Percentiles rank a stretch among this genome's conserved stretches.
Conservation (phyloP, 1,284 basidiomycete species). For the Salmacisia buchloeana region DNA sequence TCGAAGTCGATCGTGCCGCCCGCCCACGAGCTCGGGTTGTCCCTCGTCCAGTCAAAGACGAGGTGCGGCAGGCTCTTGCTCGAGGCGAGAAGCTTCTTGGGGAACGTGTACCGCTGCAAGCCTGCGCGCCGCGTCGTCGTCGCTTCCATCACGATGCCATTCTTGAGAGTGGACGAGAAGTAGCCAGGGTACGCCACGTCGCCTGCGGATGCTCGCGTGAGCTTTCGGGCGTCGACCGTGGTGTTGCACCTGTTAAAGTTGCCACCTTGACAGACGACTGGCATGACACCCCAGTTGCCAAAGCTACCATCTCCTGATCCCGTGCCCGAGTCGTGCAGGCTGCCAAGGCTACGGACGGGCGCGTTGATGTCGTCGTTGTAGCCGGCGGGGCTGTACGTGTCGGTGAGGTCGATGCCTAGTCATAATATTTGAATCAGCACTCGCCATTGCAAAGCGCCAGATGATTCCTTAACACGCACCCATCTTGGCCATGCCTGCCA, state of each 20-base stretch:
- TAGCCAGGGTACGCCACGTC: slow-evolving; percentile 36
- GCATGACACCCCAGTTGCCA: slow-evolving; percentile 40
- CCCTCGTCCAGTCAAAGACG: slow-evolving; percentile 42
- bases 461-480: too few relatives aligned
- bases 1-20: slow-evolving; percentile 30
- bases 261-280: slow-evolving; percentile 30
- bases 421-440: too few relatives aligned
- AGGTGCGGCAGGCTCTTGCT: slow-evolving; percentile 22
- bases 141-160: slow-evolving; percentile 35
- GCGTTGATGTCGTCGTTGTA: slow-evolving; percentile 26
- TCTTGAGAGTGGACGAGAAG: slow-evolving; percentile 36
- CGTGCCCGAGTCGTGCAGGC: slow-evolving; percentile 40
- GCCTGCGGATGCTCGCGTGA: slow-evolving; percentile 17
- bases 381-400: slow-evolving; percentile 38
- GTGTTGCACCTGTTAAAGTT: slow-evolving; percentile 30
- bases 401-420: slow-evolving; percentile 11
- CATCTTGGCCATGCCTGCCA: slow-evolving; percentile 40
- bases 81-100: slow-evolving; percentile 15
- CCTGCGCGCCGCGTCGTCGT: slow-evolving; percentile 34
- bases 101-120: slow-evolving; percentile 37
- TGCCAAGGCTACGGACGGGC: slow-evolving; percentile 32
- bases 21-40: slow-evolving; percentile 31
- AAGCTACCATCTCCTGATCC: slow-evolving; percentile 35
- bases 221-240: slow-evolving; percentile 31
- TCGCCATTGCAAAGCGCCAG: too few relatives aligned